phyloP scores from a whole-genome alignment of 2,329 filamentous ascomycete genomes.

The Claviceps spartinae region DNA sequence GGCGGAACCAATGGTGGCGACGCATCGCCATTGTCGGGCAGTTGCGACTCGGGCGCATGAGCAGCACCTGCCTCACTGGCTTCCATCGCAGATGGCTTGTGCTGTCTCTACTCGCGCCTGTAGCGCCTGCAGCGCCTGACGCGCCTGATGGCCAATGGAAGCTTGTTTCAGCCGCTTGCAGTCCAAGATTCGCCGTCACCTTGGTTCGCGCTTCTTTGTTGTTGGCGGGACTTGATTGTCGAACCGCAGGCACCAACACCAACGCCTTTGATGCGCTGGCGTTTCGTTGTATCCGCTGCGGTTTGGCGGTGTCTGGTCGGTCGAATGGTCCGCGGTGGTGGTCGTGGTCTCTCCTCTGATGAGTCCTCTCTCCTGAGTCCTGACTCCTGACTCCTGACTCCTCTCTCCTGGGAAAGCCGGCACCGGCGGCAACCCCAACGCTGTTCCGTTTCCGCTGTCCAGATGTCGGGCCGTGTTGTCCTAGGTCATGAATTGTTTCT shows the following conservation, averaged over 20 bases:
- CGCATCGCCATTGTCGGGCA: background rate
- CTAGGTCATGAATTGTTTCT: background rate
- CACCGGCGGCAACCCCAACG: background rate
- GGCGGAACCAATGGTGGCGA: constrained; percentile 4
- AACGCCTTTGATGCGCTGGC: too few species aligned
- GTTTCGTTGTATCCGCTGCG: too few species aligned
- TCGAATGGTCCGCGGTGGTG: too few species aligned
- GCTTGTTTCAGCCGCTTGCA: too few species aligned
- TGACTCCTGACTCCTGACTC: background rate
- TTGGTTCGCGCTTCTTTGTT: too few species aligned
- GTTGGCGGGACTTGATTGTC: too few species aligned
- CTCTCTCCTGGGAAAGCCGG: background rate
- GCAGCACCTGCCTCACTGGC: background rate
- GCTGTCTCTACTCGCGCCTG: background rate
- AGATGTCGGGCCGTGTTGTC: background rate
- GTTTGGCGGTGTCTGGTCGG: too few species aligned
- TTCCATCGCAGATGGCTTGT: background rate
- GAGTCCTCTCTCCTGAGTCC: background rate
- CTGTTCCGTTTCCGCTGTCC: background rate
- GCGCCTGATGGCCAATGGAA: too few species aligned
- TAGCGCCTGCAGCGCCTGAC: background rate
- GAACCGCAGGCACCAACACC: too few species aligned
- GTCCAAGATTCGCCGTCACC: too few species aligned
- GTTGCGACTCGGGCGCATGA: background rate
- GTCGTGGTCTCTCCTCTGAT: background rate